Evolutionary conservation across 2,329 filamentous ascomycete species (phyloP), one percentile per base, ranked within the genome.

Genomic region (Aureobasidium subglaciale): DNA sequence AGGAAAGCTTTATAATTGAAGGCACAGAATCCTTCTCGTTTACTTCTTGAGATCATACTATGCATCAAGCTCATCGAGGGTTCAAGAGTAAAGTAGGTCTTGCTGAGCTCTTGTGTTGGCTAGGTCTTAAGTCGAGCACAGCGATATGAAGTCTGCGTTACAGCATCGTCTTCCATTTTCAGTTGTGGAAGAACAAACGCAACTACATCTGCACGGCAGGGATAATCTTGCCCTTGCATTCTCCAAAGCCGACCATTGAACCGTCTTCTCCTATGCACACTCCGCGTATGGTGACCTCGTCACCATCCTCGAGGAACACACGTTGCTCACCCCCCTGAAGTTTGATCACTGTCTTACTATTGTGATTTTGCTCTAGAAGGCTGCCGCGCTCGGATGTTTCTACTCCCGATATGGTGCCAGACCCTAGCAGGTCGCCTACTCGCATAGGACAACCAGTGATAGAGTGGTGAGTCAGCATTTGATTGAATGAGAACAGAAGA

Each of bases 401-500:
- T 5, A 69, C 75, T 2, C 88, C 88, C 40, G 81, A 85, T 63
- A 93, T 92, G 1, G 88, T 93, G 3, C 88, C 88, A 2, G 85
- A 88, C 2, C 87, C 88, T 5, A 93, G 72, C 52, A 93, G 70
- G 65, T 93, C 88, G 30, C 88, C 88, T 0, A 84, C 79, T 43
- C 82, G 79, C 76, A 93, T 78, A 3, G 84, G 82, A 68, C 88
- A 93, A 5, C 88, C 88, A 1, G 85, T 87, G 43, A 88, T 78
- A 1, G 85, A 83, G 67, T 92, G 88, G 67, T 92, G 88, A 1
- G 88, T 81, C 37, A 92, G 75, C 87, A 91, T 90, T 68, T 92
- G 88, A 4, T 86, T 81, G 71, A 91, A 92, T 0, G 86, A 90
- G 78, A 84, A 92, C n/a, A 92, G 75, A 10, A 92, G 75, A 64